Base-by-base conservation (phyloP, 2,329 filamentous ascomycete genomes). In the Neurospora crassa region DNA sequence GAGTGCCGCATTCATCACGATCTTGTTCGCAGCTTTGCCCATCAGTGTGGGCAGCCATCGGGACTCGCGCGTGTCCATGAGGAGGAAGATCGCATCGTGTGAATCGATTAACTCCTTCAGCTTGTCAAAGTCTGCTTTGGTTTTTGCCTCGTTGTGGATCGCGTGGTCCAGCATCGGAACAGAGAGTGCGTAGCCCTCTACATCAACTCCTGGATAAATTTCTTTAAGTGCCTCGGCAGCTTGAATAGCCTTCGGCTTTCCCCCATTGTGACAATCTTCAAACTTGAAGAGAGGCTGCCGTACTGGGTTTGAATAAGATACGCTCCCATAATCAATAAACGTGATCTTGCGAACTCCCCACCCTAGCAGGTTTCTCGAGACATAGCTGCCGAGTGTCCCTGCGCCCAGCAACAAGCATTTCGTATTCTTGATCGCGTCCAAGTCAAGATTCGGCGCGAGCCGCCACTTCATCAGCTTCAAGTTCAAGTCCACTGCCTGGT, bases 391-490 rank as follows among this genome's bases (percentile, higher is more conserved):
- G 1, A 99, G 85, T 0, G 96, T 99, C 16, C 96, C 96, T 0
- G 96, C 94, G 5, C 96, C 96, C 1, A 99, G 88, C 2, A 99
- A 84, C 18, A 99, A 86, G 78, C 96, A 99, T 78, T 90, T 97
- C 3, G 93, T 95, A 71, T 91, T 88, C 78, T 97, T 97, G 79
- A 98, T 94, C 40, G 88, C 88, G 40, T 97, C 94, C 11, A 99
- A 87, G 78, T 98, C 88, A 53, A 99, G 87, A 69, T 90, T 90
- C 0, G 96, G 96, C 8, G 94, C 93, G 77, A 99, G 93, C 47
- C 96, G 90, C 96, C 96, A 99, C 82, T 97, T 99, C 90, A 99
- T 99, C 71, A 99, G 86, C 82, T 98, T 98, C 72, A 98, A 85
- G 78, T 99, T 99, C 72, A 99, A 86, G 78, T 99, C 96, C 11